These are phyloP conservation scores for Diaporthe vaccinii DNA, from an alignment of 2,329 filamentous ascomycete species.

Conservation along the genomic window DNA sequence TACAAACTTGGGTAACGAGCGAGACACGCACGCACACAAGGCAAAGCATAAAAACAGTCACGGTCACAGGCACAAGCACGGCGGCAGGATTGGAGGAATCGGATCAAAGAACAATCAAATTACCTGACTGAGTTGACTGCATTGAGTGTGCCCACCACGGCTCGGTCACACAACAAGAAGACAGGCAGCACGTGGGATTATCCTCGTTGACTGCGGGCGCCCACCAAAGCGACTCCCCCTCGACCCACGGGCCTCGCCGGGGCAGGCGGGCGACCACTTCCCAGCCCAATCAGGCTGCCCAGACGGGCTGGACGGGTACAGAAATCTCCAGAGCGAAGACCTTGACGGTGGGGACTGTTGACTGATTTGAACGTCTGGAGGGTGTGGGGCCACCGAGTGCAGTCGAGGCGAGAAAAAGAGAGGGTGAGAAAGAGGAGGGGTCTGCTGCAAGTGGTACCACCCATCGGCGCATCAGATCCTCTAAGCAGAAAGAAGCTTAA, in stretches of 20 bases:
- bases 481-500: constrained; percentile 28
- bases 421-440: not conserved
- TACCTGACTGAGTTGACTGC: not conserved
- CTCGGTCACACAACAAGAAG: constrained; percentile 4
- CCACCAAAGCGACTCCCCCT: constrained; percentile 9
- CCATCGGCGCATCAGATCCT: constrained; percentile 1
- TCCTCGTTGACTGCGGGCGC: not conserved
- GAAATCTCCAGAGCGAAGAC: constrained; percentile 16
- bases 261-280: constrained; percentile 2
- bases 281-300: constrained; percentile 22
- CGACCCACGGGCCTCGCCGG: constrained; percentile 24
- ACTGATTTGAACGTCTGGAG: constrained; percentile 18
- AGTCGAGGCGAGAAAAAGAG: not conserved
- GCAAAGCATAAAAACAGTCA: not conserved
- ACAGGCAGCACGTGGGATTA: constrained; percentile 26
- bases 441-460: constrained; percentile 13
- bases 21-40: not conserved
- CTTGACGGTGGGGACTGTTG: constrained; percentile 19
- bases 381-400: constrained; percentile 15
- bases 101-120: not conserved
- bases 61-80: not conserved
- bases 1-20: not conserved
- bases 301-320: not conserved
- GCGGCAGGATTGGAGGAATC: not conserved
- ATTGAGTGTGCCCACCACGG: not conserved